Evolutionary conservation across 108 stramenopile genomes (phyloP), one percentile per base, ranked within the genome.

Genomic region (Skeletonema potamos): DNA sequence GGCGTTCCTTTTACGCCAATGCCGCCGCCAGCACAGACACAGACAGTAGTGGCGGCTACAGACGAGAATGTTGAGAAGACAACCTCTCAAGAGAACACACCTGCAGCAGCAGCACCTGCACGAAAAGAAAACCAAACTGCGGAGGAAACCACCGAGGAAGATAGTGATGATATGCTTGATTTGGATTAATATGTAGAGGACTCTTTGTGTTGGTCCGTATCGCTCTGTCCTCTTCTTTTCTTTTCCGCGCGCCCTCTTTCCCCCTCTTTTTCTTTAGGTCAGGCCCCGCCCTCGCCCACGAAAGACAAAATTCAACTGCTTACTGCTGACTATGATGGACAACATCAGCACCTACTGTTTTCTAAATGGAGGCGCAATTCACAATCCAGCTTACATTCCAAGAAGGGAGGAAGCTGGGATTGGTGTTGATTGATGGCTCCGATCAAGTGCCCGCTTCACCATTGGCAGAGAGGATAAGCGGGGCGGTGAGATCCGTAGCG

Each of bases 101-200:
- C 74, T 13, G 26, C 13, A 44, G 54, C 30, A 59, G 54, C 66
- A 61, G 8, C 48, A 24, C 48, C 48, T 51, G 48, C 22, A 18
- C 48, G 7, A 22, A 22, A 8, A 51, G 48, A 51, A 22, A 51
- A 55, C 3, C 39, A 36, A 22, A 54, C 58, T 12, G 37, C 46
- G 36, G 28, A 26, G 43, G 61, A 55, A 12, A 32, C 27, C 36
- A 9, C 33, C 20, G 63, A 56, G 27, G 62, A 66, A 46, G 70
- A 69, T 28, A 69, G 59, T 54, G 64, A 48, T 51, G 66, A 74
- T 37, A 84, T 84, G 81, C 73, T 84, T 36, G 85, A 86, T 62
- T 65, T 86, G 37, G 85, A 86, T 59, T 86, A 76, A 65, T 22
- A 5, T 7, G 18, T 51, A 51, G 0, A 24, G 8, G 20, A n/a